Conservation (phyloP, 495 filamentous ascomycete species). For the Trichoderma erinaceum region DNA sequence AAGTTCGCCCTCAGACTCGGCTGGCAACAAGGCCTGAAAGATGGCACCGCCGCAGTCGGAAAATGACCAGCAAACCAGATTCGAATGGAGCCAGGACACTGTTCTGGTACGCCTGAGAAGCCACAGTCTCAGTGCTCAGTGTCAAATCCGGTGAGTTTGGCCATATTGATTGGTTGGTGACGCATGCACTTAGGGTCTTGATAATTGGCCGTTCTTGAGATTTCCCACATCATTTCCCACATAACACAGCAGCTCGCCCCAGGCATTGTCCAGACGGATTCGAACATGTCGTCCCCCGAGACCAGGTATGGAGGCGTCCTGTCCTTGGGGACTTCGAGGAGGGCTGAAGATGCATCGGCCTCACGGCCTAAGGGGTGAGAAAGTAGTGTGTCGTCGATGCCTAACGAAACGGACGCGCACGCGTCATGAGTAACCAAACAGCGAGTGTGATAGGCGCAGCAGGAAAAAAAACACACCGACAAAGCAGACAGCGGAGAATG, state of each 20-base stretch:
- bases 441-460: neutral
- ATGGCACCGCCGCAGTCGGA: conserved; percentile 1
- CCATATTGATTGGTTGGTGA: neutral
- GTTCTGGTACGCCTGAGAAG: neutral
- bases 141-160: neutral
- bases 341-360: conserved; percentile 9
- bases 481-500: conserved; percentile 11
- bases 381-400: conserved; percentile 12
- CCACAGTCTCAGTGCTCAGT: neutral
- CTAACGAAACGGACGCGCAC: conserved; percentile 6
- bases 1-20: neutral
- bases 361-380: conserved; percentile 1
- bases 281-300: neutral
- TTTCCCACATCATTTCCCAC: neutral
- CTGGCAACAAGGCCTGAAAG: neutral
- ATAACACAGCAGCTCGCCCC: conserved; percentile 7
- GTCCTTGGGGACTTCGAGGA: neutral
- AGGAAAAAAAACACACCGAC: conserved; percentile 8
- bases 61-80: neutral
- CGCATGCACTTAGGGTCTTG: neutral
- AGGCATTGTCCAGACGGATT: neutral
- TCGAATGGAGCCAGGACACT: neutral
- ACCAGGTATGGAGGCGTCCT: neutral
- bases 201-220: neutral
- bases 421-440: conserved; percentile 7